Base-by-base conservation (phyloP, 768 basidiomycete species). In the Tremella mesenterica region DNA sequence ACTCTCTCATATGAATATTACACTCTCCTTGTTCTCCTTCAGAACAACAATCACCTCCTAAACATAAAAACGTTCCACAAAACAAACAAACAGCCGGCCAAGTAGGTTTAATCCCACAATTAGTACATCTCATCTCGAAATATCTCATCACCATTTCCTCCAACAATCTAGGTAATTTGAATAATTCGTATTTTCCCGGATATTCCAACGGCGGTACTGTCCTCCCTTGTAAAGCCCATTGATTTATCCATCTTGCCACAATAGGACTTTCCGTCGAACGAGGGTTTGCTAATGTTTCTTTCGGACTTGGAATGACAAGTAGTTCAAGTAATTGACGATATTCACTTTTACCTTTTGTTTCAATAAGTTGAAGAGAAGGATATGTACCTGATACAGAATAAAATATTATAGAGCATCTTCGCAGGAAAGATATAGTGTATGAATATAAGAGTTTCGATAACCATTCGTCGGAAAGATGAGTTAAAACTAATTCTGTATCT, bases 1-100 rank as follows among this genome's bases (percentile, higher is more conserved):
- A 95, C 93, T 88, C 85, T 79, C 90, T 79, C 47, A 85, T 87
- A 69, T 97, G 95, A 78, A 86, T 81, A 70, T 96, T 99, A 71
- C 92, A 96, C 67, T 99, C 93, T 26, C 93, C 95, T 23, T 84
- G 77, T 34, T 76, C 75, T 16, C 75, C 73, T 21, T 83, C 81
- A 26, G 78, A 76, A 70, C 95, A 99, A 66, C 95, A 99, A 57
- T 91, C 84, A 60, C 88, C 88, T 69, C 89, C 85, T 77, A 92
- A 80, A 67, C 95, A 97, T 9, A 86, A 82, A 13, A 85, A 83
- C 44, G 81, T 77, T 0, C 95, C 95, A 60, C 95, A 99, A 47
- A 91, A 78, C 56, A 96, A 72, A 71, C 95, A 99, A 1, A 99
- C 82, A 0, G 91, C 95, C 18, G 88, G 88, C 61, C 88, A 88